Base-by-base conservation (phyloP, 306 rosid species). In the Glycine tomentella region DNA sequence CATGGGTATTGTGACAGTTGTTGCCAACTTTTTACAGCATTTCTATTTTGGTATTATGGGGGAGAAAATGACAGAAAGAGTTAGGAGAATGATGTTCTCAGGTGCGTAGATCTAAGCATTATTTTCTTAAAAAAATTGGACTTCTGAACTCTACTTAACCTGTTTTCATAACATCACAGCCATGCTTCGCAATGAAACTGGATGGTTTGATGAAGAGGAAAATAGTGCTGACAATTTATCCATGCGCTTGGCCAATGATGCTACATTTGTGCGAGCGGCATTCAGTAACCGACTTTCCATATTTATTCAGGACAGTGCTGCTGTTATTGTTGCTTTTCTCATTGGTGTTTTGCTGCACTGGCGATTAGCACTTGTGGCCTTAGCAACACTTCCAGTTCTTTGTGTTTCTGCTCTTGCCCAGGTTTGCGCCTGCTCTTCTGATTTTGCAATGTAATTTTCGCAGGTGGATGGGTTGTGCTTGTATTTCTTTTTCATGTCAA, bases 61-160 rank as follows among this genome's bases (percentile, higher is more conserved):
- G 76, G 99, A 96, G 92, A 96, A 96, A 88, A 96, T 96, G 99
- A 96, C 99, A 9, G 99, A 96, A 76, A 91, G 99, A 76, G 99
- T 96, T 84, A 88, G 99, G 81, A 96, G 99, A 96, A 96, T 96
- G 99, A 96, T 96, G 99, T 96, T 96, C 80, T 96, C 99, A 90
- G 99, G 99, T 93, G 77, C 15, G 65, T 69, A 61, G 44, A 56
- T 88, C 44, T 68, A 52, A 69, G 51, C 15, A 9, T 69, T 50
- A 55, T 15, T 57, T 36, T 3, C n/a, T n/a, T 36, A 36, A 3
- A 36, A 36, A 36, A 12, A 62, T 46, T 67, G 61, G 53, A 74
- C 36, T 80, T 75, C 12, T 62, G 82, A 68, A 53, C 16, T 17
- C 76, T 73, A 52, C 67, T 83, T 90, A 55, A 86, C 56, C 57